phyloP scores from a whole-genome alignment of 2,329 filamentous ascomycete genomes.

The Talaromyces sp. region DNA sequence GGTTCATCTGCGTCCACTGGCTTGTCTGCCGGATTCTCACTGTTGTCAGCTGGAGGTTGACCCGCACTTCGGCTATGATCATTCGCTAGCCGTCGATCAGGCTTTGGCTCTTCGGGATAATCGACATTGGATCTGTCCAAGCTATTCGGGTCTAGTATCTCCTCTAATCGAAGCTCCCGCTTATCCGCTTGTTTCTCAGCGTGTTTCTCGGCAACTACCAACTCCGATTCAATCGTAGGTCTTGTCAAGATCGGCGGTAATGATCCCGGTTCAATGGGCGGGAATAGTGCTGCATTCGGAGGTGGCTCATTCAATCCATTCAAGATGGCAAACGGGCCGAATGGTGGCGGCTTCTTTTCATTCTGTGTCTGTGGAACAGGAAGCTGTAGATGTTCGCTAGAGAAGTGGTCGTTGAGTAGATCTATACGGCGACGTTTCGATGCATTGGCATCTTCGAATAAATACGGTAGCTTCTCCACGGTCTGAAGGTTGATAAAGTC shows the following conservation, averaged over 20 bases:
- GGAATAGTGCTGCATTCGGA: slow-evolving; percentile 60
- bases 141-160: slow-evolving; percentile 32
- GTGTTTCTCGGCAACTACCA: slow-evolving; percentile 7
- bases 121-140: slow-evolving; percentile 22
- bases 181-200: slow-evolving; percentile 32
- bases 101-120: neutral
- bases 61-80: neutral
- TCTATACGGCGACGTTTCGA: slow-evolving; percentile 48
- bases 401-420: slow-evolving; percentile 39
- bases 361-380: slow-evolving; percentile 50
- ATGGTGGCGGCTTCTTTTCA: slow-evolving; percentile 45
- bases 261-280: slow-evolving; percentile 57
- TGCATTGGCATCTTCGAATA: slow-evolving; percentile 40
- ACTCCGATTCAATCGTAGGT: slow-evolving; percentile 29
- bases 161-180: slow-evolving; percentile 37
- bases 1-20: slow-evolving; percentile 25
- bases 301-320: slow-evolving; percentile 64
- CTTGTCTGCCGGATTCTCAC: neutral
- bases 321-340: slow-evolving; percentile 50
- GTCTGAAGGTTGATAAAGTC: slow-evolving; percentile 51
- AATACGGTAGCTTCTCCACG: slow-evolving; percentile 45
- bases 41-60: neutral
- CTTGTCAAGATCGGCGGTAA: slow-evolving; percentile 39
- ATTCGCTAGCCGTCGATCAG: neutral
- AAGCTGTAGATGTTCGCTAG: slow-evolving; percentile 46